These are phyloP conservation scores for Fusarium dlaminii DNA, from an alignment of 2,329 filamentous ascomycete genomes.

Conservation along the genomic window DNA sequence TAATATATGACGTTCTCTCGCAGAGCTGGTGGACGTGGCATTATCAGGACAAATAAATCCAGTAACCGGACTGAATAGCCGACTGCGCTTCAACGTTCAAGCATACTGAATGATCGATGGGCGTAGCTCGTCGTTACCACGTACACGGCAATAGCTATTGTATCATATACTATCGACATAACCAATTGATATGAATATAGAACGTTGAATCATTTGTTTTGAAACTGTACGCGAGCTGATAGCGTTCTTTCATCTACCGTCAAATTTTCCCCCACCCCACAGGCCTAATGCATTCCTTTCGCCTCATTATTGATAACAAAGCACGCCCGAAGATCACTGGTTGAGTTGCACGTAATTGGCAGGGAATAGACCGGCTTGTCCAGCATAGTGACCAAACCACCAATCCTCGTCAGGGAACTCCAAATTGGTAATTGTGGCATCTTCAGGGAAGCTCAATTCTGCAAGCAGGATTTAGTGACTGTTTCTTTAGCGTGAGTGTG, in stretches of 20 bases:
- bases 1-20: constrained; percentile 5
- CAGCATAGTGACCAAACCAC: constrained; percentile 92
- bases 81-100: not conserved
- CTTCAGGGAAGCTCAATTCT: constrained; percentile 86
- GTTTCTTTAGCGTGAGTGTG: not conserved
- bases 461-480: constrained; percentile 39
- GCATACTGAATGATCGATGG: not conserved
- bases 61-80: not conserved
- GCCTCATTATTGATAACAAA: constrained; percentile 5
- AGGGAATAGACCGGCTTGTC: constrained; percentile 84
- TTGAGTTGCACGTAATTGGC: constrained; percentile 74
- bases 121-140: not conserved
- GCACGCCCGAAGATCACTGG: constrained; percentile 18
- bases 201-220: constrained; percentile 12
- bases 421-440: constrained; percentile 81
- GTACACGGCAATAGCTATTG: not conserved
- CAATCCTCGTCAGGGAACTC: constrained; percentile 99
- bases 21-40: not conserved
- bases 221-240: constrained; percentile 30
- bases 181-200: constrained; percentile 9
- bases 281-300: constrained; percentile 1
- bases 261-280: constrained; percentile 27
- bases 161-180: not conserved
- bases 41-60: not conserved
- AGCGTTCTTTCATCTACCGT: constrained; percentile 36